phyloP scores from a whole-genome alignment of 352 stramenopile genomes.

The Elongisporangium anandrum region DNA sequence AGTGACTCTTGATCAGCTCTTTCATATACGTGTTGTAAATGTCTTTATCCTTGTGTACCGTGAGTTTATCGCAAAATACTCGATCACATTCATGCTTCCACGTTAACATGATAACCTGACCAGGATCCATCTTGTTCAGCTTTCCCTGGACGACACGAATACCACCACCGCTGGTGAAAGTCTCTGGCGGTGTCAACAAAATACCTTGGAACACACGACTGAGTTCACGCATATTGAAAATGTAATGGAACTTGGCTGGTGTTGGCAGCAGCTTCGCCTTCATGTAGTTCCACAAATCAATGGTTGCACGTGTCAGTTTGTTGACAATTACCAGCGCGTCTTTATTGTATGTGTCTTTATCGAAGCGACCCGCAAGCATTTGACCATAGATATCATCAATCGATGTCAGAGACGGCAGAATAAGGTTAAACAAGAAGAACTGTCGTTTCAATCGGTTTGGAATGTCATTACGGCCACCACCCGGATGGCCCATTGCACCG shows the following conservation, averaged over 20 bases:
- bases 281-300: slow-evolving; percentile 96
- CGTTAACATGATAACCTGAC: slow-evolving; percentile 91
- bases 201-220: slow-evolving; percentile 98
- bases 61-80: slow-evolving; percentile 98
- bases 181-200: slow-evolving; percentile 94
- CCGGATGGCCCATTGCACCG: slow-evolving; percentile 96
- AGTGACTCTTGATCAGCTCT: slow-evolving; percentile 89
- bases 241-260: slow-evolving; percentile 98
- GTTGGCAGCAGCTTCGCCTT: slow-evolving; percentile 97
- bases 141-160: slow-evolving; percentile 82
- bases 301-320: slow-evolving; percentile 95
- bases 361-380: slow-evolving; percentile 96
- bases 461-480: slow-evolving; percentile 97
- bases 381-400: slow-evolving; percentile 99
- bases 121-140: slow-evolving; percentile 86
- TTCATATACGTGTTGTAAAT: slow-evolving; percentile 92
- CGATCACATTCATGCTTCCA: slow-evolving; percentile 98
- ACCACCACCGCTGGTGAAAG: slow-evolving; percentile 89
- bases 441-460: slow-evolving; percentile 99
- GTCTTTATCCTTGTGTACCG: slow-evolving; percentile 96
- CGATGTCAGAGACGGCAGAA: slow-evolving; percentile 95
- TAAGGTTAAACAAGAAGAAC: slow-evolving; percentile 99
- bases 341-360: slow-evolving; percentile 81
- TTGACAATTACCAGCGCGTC: slow-evolving; percentile 83
- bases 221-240: slow-evolving; percentile 99